Conservation (phyloP, 768 basidiomycete species). For the Hygrophoropsis aurantiaca region DNA sequence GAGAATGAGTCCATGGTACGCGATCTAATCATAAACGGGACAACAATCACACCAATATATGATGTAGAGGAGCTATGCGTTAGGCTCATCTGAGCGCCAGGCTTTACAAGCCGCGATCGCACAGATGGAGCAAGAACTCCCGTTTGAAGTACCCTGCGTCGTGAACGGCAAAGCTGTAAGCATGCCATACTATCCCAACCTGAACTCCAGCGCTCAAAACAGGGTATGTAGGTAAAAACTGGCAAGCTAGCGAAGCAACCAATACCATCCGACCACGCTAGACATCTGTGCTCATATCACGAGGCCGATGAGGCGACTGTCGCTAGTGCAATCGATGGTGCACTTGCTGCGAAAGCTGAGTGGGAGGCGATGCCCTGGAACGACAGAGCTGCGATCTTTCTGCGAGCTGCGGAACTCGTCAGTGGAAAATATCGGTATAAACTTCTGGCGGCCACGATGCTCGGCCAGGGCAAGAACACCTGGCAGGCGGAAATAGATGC, state of each 20-base stretch:
- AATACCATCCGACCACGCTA: slow-evolving; percentile 84
- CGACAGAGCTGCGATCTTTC: slow-evolving; percentile 96
- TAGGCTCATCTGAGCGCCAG: slow-evolving; percentile 75
- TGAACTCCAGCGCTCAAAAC: not conserved
- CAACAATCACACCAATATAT: slow-evolving; percentile 2
- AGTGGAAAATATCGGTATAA: slow-evolving; percentile 95
- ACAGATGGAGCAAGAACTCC: slow-evolving; percentile 80
- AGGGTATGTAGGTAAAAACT: slow-evolving; percentile 63
- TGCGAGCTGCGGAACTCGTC: slow-evolving; percentile 95
- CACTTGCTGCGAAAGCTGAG: slow-evolving; percentile 78
- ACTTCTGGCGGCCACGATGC: slow-evolving; percentile 93
- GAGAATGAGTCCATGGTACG: slow-evolving; percentile 94
- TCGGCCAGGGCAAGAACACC: slow-evolving; percentile 98
- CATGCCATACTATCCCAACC: slow-evolving; percentile 3
- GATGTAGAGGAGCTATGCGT: slow-evolving; percentile 69
- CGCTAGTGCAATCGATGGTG: slow-evolving; percentile 78
- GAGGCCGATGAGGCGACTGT: slow-evolving; percentile 82
- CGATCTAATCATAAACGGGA: slow-evolving; percentile 1
- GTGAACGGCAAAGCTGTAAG: slow-evolving; percentile 85
- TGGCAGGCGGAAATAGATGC: slow-evolving; percentile 99
- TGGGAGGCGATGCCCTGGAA: slow-evolving; percentile 98
- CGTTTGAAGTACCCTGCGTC: slow-evolving; percentile 92
- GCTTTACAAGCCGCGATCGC: slow-evolving; percentile 69
- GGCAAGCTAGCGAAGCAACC: slow-evolving; percentile 76
- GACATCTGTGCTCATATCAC: slow-evolving; percentile 81